Evolutionary conservation across 2,329 filamentous ascomycete species (phyloP), one percentile per base, ranked within the genome.

Genomic region (Xylaria sp.): DNA sequence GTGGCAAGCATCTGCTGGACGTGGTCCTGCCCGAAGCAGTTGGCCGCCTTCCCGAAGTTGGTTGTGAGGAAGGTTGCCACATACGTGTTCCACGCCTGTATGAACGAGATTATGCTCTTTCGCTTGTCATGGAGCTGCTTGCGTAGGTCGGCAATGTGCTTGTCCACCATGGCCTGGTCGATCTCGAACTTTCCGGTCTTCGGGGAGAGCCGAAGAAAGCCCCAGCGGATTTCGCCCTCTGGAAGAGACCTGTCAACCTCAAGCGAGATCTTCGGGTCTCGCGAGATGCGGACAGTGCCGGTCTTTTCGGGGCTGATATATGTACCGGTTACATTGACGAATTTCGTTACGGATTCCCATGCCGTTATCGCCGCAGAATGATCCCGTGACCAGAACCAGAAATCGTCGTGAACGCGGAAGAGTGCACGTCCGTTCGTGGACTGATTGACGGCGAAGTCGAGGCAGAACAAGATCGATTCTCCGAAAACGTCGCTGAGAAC

Each of bases 371-470:
- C 81, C 2, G 72, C 74, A 2, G 72, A 58, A 44, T 85, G 78
- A 5, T 82, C 74, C 7, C 80, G 78, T 60, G 75, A 63, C 84
- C 85, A 88, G 65, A 88, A 84, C 85, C 85, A 89, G 47, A 88
- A 75, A 59, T 88, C 84, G 57, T 88, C 86, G 47, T 87, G 79
- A 37, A 87, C 73, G 11, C 86, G 81, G 66, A 85, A 85, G 9
- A 88, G 68, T n/a, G 77, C 73, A 1, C 73, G 71, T 0, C 84
- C 84, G 5, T 69, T 62, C 0, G 85, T 84, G 1, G 73, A 70
- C 54, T 82, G 78, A 52, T 87, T 88, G 50, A 89, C 78, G 0
- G 84, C 76, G 62, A 84, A 85, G 63, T 89, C 86, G 60, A 89
- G 78, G 54, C 82, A 85, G 63, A 89, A 89, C 0, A 89, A 70